Evolutionary conservation across 2,329 filamentous ascomycete species (phyloP).

Genomic region (Beauveria varroae): DNA sequence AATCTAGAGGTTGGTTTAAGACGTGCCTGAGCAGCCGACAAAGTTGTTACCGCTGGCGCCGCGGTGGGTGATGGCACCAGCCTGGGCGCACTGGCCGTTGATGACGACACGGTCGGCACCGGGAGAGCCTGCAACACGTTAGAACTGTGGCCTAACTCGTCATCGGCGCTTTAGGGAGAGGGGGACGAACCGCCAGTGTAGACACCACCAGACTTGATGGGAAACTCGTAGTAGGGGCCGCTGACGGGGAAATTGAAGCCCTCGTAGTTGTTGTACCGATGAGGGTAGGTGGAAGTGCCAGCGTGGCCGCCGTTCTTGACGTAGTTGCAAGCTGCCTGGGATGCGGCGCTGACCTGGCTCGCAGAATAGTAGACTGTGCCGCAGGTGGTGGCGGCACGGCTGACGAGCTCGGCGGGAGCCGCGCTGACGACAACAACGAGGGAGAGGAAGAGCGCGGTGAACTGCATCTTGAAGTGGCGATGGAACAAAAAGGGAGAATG

Average conservation of each 20-base stretch:
- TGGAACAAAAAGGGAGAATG: not conserved
- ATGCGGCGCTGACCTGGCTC: slow-evolving; percentile 40
- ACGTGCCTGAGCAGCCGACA: slow-evolving; percentile 41
- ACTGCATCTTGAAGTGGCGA: slow-evolving; percentile 1
- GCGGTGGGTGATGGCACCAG: slow-evolving; percentile 58
- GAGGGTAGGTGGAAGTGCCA: slow-evolving; percentile 41
- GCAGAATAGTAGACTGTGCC: slow-evolving; percentile 45
- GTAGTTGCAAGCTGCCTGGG: slow-evolving; percentile 43
- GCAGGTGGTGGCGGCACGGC: slow-evolving; percentile 40
- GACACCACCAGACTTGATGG: slow-evolving; percentile 42
- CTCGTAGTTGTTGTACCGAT: slow-evolving; percentile 55
- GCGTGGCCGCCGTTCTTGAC: slow-evolving; percentile 31
- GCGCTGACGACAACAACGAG: slow-evolving; percentile 13
- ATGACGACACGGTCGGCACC: slow-evolving; percentile 58
- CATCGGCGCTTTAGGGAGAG: not conserved
- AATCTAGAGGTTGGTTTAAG: slow-evolving; percentile 12
- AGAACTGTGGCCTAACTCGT: not conserved
- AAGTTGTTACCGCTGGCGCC: slow-evolving; percentile 57
- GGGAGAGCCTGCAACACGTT: slow-evolving; percentile 40
- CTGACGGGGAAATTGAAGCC: slow-evolving; percentile 50
- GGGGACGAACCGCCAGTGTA: slow-evolving; percentile 46
- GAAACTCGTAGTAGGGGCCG: slow-evolving; percentile 58
- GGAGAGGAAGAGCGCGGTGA: slow-evolving; percentile 12
- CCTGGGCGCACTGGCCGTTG: slow-evolving; percentile 43
- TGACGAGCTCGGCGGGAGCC: slow-evolving; percentile 9